Conservation (phyloP, 2,329 filamentous ascomycete genomes). For the Sarocladiaceae sp. region DNA sequence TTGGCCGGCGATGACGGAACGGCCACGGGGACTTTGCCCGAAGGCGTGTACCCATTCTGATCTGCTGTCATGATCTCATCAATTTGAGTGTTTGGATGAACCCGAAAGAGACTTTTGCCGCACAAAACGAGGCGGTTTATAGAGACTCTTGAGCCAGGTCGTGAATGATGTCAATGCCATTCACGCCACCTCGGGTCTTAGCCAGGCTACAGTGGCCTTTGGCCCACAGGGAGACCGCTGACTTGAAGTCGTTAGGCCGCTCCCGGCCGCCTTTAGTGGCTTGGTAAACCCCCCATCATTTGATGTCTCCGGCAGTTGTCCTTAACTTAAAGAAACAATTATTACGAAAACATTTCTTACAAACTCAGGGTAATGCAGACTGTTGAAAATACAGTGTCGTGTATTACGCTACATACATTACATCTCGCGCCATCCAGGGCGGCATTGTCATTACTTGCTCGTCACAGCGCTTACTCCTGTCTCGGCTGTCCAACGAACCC, state of each 20-base stretch:
- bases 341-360: too few relatives aligned
- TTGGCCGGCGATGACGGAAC: conserved; percentile 1
- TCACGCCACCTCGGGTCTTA: not conserved
- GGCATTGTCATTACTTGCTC: conserved; percentile 1
- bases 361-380: too few relatives aligned
- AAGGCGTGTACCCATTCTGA: not conserved
- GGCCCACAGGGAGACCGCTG: not conserved
- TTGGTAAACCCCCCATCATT: too few relatives aligned
- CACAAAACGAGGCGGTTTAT: too few relatives aligned
- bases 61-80: not conserved
- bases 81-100: too few relatives aligned
- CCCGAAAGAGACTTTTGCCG: too few relatives aligned
- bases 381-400: not conserved
- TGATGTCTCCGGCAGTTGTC: too few relatives aligned
- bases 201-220: not conserved
- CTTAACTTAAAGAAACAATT: too few relatives aligned
- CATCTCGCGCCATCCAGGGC: not conserved
- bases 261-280: too few relatives aligned
- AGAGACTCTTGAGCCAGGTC: not conserved
- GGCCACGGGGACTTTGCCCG: not conserved
- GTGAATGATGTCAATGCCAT: conserved; percentile 7
- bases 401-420: not conserved
- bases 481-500: conserved; percentile 6
- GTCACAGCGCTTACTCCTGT: not conserved
- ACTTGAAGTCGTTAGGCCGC: too few relatives aligned